These are phyloP conservation scores for Colletotrichum theobromicola DNA, from an alignment of 2,329 filamentous ascomycete genomes.

Conservation along the genomic window DNA sequence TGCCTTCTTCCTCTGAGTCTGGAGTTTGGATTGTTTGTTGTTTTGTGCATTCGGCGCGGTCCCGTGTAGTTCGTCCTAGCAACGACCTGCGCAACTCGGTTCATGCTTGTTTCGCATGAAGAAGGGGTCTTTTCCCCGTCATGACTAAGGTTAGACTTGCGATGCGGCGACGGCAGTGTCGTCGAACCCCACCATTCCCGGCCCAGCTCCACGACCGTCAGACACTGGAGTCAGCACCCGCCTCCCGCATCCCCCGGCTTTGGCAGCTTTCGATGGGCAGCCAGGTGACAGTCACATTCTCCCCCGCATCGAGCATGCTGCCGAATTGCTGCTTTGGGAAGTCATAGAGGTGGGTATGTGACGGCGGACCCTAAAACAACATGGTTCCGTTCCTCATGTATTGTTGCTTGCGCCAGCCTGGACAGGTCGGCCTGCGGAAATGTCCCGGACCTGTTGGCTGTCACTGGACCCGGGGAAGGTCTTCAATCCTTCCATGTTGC, in stretches of 20 bases:
- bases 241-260: not conserved
- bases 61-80: not conserved
- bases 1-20: not conserved
- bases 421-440: not conserved
- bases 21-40: not conserved
- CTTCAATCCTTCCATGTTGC: not conserved
- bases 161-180: not conserved
- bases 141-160: not conserved
- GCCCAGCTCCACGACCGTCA: not conserved
- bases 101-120: not conserved
- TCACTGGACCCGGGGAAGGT: not conserved
- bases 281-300: not conserved
- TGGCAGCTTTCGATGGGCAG: not conserved
- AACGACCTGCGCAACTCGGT: not conserved
- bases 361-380: not conserved
- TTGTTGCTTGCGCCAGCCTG: not conserved
- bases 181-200: not conserved
- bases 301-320: conserved; percentile 1
- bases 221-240: not conserved
- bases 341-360: not conserved
- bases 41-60: not conserved
- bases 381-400: not conserved
- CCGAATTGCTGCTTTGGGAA: not conserved
- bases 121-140: not conserved
- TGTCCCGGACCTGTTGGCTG: not conserved